Evolutionary conservation across 148 eudicot species (phyloP), one percentile per base, ranked within the genome.

Genomic region (Vaccinium macrocarpon): DNA sequence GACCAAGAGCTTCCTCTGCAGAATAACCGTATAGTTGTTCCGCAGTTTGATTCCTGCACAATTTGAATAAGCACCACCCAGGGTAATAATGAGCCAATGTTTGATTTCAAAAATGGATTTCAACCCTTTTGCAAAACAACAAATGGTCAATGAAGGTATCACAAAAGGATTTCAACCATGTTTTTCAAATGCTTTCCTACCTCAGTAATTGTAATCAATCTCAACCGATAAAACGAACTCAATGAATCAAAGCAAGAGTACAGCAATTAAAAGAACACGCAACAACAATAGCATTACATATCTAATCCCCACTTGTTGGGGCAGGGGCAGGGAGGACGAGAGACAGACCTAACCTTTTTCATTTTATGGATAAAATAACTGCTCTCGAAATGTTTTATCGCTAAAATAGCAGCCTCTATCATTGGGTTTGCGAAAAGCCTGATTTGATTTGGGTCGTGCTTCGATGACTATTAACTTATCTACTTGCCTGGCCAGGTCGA

Each of bases 31-130:
- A 97, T 64, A 97, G 92, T 59, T 85, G 86, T 85, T 97, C 97
- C 79, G 99, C 99, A 57, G 86, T 83, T 79, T 87, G 90, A 81
- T 97, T 97, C 99, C 99, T 97, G 93, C 89, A 90, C n/a, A 79
- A 79, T 57, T 80, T 84, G 70, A 84, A 66, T 85, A 71, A 46
- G 51, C 56, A 83, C 82, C 56, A 83, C 82, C 76, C 76, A 88
- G 52, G 78, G 11, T 51, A 48, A 27, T 32, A 42, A 42, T 42
- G 46, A 42, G 46, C 46, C 0, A 6, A 42, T 42, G 12, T 32
- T 35, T 79, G 19, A 5, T 56, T 35, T 16, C 51, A 68, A 49
- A 52, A 8, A 6, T 7, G 19, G 8, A 2, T 25, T 27, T 29
- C 15, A 5, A 6, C 18, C 21, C 55, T 42, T 14, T 12, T 48